phyloP scores from a whole-genome alignment of 768 basidiomycete species.

The Mycena chlorophos region DNA sequence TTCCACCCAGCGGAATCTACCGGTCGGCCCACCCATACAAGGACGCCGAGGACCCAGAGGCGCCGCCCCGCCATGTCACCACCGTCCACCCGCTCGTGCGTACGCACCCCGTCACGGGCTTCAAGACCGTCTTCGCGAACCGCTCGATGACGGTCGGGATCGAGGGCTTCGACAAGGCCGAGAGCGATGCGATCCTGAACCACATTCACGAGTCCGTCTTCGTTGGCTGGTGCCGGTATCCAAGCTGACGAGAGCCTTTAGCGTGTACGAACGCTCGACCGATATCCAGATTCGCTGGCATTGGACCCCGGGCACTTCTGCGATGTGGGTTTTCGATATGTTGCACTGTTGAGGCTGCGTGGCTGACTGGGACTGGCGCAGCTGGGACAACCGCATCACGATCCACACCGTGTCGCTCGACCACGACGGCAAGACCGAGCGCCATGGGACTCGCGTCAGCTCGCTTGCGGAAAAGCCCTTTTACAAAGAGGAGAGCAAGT shows the following conservation, averaged over 20 bases:
- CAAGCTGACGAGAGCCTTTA: neutral
- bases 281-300: constrained; percentile 33
- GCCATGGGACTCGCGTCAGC: constrained; percentile 36
- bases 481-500: constrained; percentile 28
- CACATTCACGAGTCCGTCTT: constrained; percentile 30
- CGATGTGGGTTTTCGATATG: constrained; percentile 33
- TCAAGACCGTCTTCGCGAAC: constrained; percentile 39
- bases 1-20: constrained; percentile 27
- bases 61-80: constrained; percentile 32
- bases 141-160: constrained; percentile 37
- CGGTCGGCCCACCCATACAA: constrained; percentile 21
- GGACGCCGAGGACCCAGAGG: constrained; percentile 33
- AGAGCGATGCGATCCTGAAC: constrained; percentile 35
- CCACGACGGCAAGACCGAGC: constrained; percentile 26
- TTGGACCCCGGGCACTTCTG: constrained; percentile 35
- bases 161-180: constrained; percentile 33
- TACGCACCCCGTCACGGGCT: constrained; percentile 40
- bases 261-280: constrained; percentile 37
- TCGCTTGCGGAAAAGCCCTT: constrained; percentile 39
- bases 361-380: neutral
- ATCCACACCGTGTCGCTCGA: constrained; percentile 32
- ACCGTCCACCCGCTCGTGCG: constrained; percentile 37
- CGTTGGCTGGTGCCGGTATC: neutral
- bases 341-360: neutral
- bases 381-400: constrained; percentile 30